A percentile compares a stretch with the other conserved stretches of the same genome.
phyloP scores from a whole-genome alignment of 202 grass and related monocot species.

The Dendrocalamus latiflorus region DNA sequence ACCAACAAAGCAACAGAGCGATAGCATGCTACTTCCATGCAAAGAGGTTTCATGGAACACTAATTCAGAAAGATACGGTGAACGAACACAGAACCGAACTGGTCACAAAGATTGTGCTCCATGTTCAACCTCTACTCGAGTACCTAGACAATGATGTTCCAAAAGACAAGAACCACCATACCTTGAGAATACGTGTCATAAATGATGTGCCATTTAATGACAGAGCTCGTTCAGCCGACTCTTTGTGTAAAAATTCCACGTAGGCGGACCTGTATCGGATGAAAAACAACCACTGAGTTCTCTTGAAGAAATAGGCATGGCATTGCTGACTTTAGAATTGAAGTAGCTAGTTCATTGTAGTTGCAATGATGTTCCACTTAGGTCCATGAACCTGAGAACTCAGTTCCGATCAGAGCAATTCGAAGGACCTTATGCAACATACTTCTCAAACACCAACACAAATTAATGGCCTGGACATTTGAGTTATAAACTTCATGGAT shows the following conservation, averaged over 20 bases:
- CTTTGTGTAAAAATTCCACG: slow-evolving; percentile 84
- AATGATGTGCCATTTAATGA: slow-evolving; percentile 91
- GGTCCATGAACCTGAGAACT: not conserved
- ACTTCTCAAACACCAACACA: not conserved
- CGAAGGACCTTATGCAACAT: not conserved
- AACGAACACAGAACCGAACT: not conserved
- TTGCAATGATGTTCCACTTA: slow-evolving; percentile 7
- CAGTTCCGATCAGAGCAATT: not conserved
- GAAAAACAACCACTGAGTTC: not conserved
- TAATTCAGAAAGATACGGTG: not conserved
- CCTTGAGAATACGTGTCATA: slow-evolving; percentile 91
- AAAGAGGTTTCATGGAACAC: not conserved
- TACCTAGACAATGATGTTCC: not conserved
- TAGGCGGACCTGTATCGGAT: slow-evolving; percentile 65
- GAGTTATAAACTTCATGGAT: not conserved
- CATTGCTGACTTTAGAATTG: not conserved
- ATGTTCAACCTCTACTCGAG: not conserved
- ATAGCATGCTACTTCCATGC: not conserved
- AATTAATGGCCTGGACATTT: not conserved
- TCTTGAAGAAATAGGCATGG: not conserved
- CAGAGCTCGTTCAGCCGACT: slow-evolving; percentile 75
- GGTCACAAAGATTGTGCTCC: not conserved
- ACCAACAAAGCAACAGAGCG: not conserved
- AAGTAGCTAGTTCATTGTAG: slow-evolving; percentile 4
- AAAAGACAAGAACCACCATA: slow-evolving; percentile 38